A percentile compares a stretch with the other conserved stretches of the same genome.
Conservation (phyloP, 495 filamentous ascomycete species). For the Aspergillus egyptiacus region DNA sequence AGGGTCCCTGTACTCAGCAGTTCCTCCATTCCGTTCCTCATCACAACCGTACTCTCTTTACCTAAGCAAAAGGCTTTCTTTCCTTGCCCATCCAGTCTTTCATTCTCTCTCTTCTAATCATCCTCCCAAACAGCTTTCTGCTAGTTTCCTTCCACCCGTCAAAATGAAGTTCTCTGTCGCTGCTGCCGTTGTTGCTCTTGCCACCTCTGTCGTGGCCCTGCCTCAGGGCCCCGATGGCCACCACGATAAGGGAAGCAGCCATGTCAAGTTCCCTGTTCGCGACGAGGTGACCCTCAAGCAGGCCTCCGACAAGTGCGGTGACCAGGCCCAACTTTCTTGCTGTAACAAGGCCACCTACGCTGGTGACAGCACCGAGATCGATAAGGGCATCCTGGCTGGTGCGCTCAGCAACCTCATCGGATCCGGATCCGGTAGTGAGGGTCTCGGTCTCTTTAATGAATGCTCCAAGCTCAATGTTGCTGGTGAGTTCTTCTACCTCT, state of each 20-base stretch:
- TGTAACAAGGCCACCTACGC: conserved; percentile 44
- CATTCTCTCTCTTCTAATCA: conserved; percentile 25
- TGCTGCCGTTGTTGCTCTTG: conserved; percentile 26
- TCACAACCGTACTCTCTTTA: conserved; percentile 29
- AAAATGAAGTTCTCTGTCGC: conserved; percentile 35
- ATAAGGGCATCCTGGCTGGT: conserved; percentile 27
- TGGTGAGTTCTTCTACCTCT: conserved; percentile 16
- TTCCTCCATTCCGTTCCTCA: conserved; percentile 23
- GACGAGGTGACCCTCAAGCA: conserved; percentile 42
- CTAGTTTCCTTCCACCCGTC: conserved; percentile 29
- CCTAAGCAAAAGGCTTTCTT: no score
- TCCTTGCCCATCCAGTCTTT: conserved; percentile 22
- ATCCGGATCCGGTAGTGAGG: conserved; percentile 25
- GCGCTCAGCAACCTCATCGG: conserved; percentile 28
- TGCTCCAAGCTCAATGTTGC: conserved; percentile 29
- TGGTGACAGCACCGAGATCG: conserved; percentile 33
- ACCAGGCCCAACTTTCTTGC: conserved; percentile 42
- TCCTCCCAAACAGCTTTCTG: conserved; percentile 11
- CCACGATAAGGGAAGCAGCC: conserved; percentile 24
- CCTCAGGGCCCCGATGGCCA: conserved; percentile 13
- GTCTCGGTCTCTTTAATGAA: conserved; percentile 35
- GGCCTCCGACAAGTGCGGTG: conserved; percentile 45
- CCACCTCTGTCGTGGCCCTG: conserved; percentile 26
- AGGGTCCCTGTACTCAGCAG: conserved; percentile 16
- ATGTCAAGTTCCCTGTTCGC: conserved; percentile 31